Evolutionary conservation across 805 yeast species (phyloP), one percentile per base, ranked within the genome.

Genomic region (Spathaspora gorwiae): DNA sequence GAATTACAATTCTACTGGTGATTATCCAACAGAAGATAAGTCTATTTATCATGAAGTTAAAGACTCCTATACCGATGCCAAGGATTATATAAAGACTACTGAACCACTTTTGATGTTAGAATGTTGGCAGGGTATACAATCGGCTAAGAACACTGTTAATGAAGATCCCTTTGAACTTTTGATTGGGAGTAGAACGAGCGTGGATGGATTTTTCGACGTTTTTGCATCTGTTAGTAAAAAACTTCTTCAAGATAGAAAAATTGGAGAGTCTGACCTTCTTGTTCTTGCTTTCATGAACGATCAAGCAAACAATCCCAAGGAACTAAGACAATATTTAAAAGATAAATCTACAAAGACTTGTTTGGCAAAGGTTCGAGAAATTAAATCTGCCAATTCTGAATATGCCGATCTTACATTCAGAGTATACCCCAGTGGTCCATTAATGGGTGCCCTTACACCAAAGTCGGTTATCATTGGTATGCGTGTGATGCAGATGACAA

Each of bases 51-150:
- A 57, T 1, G 61, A 68, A 0, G 83, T 87, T 6, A 76, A 78
- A 27, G 81, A 81, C 51, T 55, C 64, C 1, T 94, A 87, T 57
- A 46, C 55, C 0, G 67, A 77, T 42, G 80, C 81, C 5, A 69
- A 66, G n/a, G 89, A 85, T 2, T 94, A 95, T 57, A 78, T 77
- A 40, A 68, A 71, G 32, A 73, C 78, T 1, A 84, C 88, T 62
- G 87, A 83, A 52, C 99, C 99, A 0, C 70, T 94, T 37, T 67
- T 94, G 37, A 66, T 90, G 59, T 65, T 92, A 35, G 99, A 94
- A 65, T 87, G 96, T 51, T 95, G 98, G 97, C 96, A 90, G 57
- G 85, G 88, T 0, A 78, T 94, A 26, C 84, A 81, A 52, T 75
- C 87, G 5, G 81, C 94, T 0, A 81, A 85, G 50, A 80, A 79